Percentiles rank a stretch among this genome's conserved stretches.
Conservation (phyloP, 371 early-diverging fungal genomes). For the Syncephalastrum contaminatum region DNA sequence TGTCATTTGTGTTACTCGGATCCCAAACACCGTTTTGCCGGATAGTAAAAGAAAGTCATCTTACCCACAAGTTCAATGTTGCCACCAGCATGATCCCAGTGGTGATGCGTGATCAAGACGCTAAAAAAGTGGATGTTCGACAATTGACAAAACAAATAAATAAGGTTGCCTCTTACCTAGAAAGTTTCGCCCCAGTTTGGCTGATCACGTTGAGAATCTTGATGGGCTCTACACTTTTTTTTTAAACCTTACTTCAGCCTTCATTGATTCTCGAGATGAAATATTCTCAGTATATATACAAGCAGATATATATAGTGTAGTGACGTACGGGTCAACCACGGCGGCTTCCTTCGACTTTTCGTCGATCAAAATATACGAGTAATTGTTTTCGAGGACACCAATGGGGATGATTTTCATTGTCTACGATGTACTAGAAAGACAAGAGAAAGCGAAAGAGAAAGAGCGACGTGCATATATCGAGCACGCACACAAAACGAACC, state of each 20-base stretch:
- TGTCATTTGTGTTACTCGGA: constrained; percentile 23
- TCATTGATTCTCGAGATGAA: no score
- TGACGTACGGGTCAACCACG: constrained; percentile 52
- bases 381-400: constrained; percentile 36
- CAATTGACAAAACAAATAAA: constrained; percentile 18
- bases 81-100: constrained; percentile 82
- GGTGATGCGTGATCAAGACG: constrained; percentile 78
- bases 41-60: background rate
- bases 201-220: constrained; percentile 46
- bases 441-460: no score
- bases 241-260: no score
- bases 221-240: constrained; percentile 44
- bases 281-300: no score
- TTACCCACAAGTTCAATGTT: constrained; percentile 61
- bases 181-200: constrained; percentile 49
- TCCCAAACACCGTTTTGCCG: constrained; percentile 21
- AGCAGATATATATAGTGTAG: no score
- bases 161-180: constrained; percentile 24
- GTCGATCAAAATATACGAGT: constrained; percentile 79
- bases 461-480: no score
- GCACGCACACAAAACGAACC: no score
- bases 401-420: constrained; percentile 30
- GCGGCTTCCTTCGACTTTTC: constrained; percentile 62
- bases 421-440: background rate
- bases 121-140: constrained; percentile 18